These are phyloP conservation scores for Alternaria solani DNA, from an alignment of 2,329 filamentous ascomycete species.

Conservation along the genomic window DNA sequence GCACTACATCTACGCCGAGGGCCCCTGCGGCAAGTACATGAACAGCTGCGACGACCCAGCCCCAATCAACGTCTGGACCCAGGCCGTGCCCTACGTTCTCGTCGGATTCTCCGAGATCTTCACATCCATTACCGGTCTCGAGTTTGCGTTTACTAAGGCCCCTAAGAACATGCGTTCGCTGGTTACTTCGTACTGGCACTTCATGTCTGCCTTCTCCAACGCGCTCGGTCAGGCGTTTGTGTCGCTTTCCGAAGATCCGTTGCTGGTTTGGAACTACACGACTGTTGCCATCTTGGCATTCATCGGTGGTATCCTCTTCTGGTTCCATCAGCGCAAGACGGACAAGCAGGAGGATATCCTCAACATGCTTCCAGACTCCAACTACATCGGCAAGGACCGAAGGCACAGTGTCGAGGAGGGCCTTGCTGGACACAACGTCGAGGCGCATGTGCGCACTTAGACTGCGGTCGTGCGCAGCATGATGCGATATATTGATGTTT, in stretches of 20 bases:
- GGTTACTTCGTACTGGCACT: constrained; percentile 73
- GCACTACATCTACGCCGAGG: constrained; percentile 69
- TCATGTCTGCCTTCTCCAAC: constrained; percentile 73
- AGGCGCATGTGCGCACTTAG: constrained; percentile 1
- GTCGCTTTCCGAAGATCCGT: constrained; percentile 68
- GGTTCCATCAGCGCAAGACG: constrained; percentile 70
- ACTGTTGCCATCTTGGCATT: constrained; percentile 69
- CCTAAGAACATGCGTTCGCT: constrained; percentile 82
- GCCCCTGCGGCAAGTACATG: constrained; percentile 67
- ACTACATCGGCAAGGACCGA: constrained; percentile 43
- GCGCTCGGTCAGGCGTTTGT: constrained; percentile 75
- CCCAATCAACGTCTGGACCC: constrained; percentile 70
- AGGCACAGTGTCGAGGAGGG: constrained; percentile 38
- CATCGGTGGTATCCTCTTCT: constrained; percentile 70
- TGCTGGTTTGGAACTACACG: constrained; percentile 77
- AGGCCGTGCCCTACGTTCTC: constrained; percentile 60
- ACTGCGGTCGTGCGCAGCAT: background rate
- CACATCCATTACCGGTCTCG: constrained; percentile 68
- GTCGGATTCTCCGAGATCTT: constrained; percentile 67
- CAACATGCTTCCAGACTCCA: constrained; percentile 64
- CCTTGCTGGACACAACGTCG: constrained; percentile 1
- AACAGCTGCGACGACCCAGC: constrained; percentile 62
- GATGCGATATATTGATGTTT: background rate
- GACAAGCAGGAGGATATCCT: constrained; percentile 73
- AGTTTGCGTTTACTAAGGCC: constrained; percentile 80